A percentile compares a stretch with the other conserved stretches of the same genome.
Conservation (phyloP, 208 protist genomes). For the Angomonas desouzai region DNA sequence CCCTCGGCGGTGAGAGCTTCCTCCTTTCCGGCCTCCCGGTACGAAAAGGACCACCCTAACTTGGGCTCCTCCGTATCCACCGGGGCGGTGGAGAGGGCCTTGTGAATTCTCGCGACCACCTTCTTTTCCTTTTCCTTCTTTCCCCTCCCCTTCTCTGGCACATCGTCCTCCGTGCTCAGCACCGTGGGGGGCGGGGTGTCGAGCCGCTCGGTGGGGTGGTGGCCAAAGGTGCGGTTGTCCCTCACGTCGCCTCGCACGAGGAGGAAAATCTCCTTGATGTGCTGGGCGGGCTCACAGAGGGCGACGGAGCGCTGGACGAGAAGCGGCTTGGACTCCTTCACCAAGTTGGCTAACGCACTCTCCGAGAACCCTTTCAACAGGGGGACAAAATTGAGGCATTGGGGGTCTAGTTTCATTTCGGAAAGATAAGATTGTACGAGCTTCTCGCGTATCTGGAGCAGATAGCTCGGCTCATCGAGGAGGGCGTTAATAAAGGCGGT, state of each 20-base stretch:
- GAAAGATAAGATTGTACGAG: constrained; percentile 39
- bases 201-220: constrained; percentile 36
- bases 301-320: constrained; percentile 56
- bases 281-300: constrained; percentile 71
- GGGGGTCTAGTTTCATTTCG: constrained; percentile 64
- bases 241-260: constrained; percentile 53
- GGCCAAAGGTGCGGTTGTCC: constrained; percentile 66
- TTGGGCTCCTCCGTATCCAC: background rate
- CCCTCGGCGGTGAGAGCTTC: background rate
- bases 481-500: constrained; percentile 74
- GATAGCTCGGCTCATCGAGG: constrained; percentile 71
- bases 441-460: constrained; percentile 57
- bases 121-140: constrained; percentile 7
- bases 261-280: constrained; percentile 73
- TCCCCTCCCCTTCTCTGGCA: background rate
- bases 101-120: background rate
- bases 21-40: background rate
- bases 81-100: background rate
- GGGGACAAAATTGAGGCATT: constrained; percentile 55
- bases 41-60: constrained; percentile 8
- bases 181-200: constrained; percentile 21
- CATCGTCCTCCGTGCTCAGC: background rate
- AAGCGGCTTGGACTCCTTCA: constrained; percentile 28
- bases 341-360: background rate
- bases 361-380: constrained; percentile 55